Evolutionary conservation across 208 protist species (phyloP).

Genomic region (Tritrichomonas musculus): DNA sequence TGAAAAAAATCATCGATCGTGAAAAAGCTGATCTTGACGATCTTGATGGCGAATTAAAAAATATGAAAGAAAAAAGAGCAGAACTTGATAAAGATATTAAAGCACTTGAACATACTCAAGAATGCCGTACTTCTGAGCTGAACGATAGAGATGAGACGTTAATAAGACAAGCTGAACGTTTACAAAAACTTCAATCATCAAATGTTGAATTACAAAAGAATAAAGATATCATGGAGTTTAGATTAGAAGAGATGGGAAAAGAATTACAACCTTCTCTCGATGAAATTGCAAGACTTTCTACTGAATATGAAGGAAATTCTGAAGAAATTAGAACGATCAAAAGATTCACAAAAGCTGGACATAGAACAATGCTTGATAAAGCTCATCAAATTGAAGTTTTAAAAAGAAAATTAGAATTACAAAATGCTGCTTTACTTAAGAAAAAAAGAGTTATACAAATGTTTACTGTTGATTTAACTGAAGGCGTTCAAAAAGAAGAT

Average conservation of each 20-base stretch:
- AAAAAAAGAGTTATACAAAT: not conserved
- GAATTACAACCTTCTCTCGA: not conserved
- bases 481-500: not conserved
- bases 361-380: slow-evolving; percentile 13
- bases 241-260: not conserved
- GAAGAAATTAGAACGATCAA: slow-evolving; percentile 29
- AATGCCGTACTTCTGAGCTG: not conserved
- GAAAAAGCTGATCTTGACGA: not conserved
- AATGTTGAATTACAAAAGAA: not conserved
- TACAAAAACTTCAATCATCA: not conserved
- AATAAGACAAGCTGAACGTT: not conserved
- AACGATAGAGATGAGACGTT: slow-evolving; percentile 17
- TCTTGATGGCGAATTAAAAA: not conserved
- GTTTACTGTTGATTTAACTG: not conserved
- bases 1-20: not conserved
- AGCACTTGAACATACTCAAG: not conserved
- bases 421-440: not conserved
- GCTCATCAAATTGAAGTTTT: slow-evolving; percentile 21
- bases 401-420: not conserved
- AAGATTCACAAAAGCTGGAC: not conserved
- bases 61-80: not conserved
- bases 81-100: slow-evolving; percentile 24
- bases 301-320: not conserved
- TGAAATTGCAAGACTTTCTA: not conserved
- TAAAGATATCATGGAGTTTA: not conserved